Percentiles rank a stretch among this genome's conserved stretches.
Evolutionary conservation across 306 rosid genomes (phyloP).

Genomic region (Cotoneaster glaucophyllus): DNA sequence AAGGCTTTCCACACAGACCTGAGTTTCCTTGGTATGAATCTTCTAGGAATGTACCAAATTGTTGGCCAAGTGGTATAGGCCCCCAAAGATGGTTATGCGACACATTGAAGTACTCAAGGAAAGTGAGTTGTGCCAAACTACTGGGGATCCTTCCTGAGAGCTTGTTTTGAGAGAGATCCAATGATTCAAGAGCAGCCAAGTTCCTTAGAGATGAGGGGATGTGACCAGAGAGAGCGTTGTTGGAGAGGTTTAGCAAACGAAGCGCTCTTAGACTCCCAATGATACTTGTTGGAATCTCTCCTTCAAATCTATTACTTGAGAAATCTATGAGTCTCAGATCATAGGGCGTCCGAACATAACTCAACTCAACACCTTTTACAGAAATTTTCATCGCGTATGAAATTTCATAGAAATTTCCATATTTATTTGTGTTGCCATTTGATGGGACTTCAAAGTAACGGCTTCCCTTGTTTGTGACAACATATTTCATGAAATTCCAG

Average conservation of each 20-base stretch:
- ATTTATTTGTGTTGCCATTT: too few relatives aligned
- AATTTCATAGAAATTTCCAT: too few relatives aligned
- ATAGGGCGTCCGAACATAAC: too few relatives aligned
- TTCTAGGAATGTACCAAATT: constrained; percentile 2
- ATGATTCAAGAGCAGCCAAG: constrained; percentile 1
- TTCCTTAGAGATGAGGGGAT: constrained; percentile 3
- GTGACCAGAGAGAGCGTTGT: background rate
- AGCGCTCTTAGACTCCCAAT: background rate
- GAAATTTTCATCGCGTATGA: too few relatives aligned
- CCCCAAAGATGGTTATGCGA: background rate
- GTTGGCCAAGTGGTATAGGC: background rate
- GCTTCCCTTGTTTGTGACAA: too few relatives aligned
- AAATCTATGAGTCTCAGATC: too few relatives aligned
- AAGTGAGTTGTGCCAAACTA: background rate
- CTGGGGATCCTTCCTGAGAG: constrained; percentile 11
- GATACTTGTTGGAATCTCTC: too few relatives aligned
- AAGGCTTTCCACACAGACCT: constrained; percentile 3
- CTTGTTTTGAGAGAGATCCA: constrained; percentile 10
- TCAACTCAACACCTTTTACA: too few relatives aligned
- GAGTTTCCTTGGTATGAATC: constrained; percentile 1
- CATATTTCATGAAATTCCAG: too few relatives aligned
- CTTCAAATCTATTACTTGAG: too few relatives aligned
- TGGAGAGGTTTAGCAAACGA: background rate
- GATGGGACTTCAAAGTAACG: too few relatives aligned
- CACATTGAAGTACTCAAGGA: constrained; percentile 4